Base-by-base conservation (phyloP, 208 protist species). In the Wallacemonas sp. region DNA sequence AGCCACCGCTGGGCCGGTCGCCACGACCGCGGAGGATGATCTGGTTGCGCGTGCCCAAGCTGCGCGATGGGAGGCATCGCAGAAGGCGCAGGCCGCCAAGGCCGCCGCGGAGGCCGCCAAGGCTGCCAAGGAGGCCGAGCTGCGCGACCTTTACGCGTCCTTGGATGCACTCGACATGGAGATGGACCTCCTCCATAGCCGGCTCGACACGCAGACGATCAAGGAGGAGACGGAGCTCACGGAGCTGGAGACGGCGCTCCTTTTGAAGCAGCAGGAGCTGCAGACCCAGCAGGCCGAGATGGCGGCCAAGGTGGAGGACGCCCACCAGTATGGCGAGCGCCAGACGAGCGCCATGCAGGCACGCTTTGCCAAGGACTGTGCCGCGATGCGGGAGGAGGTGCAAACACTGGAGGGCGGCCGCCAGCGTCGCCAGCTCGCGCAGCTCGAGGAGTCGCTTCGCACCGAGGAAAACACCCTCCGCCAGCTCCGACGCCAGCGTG, bases 221-320 rank as follows among this genome's bases (percentile, higher is more conserved):
- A 82, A 79, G 57, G 68, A 84, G 70, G 85, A 91, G 44, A 63
- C 73, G 2, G 85, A 86, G 55, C 70, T 91, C 44, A 74, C 80
- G 20, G 66, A 79, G 29, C 59, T 91, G 14, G 81, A 91, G 52
- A 86, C 85, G 25, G 77, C 45, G 33, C 45, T 79, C 14, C 59
- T 87, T 22, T 61, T 64, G 42, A 92, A 89, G 64, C 52, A 65
- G 36, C 83, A 64, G 11, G 81, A 92, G 65, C 49, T 87, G 57
- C 63, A 72, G 39, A 63, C 55, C 3, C 61, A 70, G 50, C 70
- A 77, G 61, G 46, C 66, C 26, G 55, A 70, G 54, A 39, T 81
- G 59, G 64, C 29, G 5, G 39, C 16, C 23, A 76, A 84, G 50
- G 57, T 61, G 8, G 49, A 44, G 2, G 54, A 68, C 50, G 68